Evolutionary conservation across 495 filamentous ascomycete species (phyloP).

Genomic region (Aspergillus hancockii): DNA sequence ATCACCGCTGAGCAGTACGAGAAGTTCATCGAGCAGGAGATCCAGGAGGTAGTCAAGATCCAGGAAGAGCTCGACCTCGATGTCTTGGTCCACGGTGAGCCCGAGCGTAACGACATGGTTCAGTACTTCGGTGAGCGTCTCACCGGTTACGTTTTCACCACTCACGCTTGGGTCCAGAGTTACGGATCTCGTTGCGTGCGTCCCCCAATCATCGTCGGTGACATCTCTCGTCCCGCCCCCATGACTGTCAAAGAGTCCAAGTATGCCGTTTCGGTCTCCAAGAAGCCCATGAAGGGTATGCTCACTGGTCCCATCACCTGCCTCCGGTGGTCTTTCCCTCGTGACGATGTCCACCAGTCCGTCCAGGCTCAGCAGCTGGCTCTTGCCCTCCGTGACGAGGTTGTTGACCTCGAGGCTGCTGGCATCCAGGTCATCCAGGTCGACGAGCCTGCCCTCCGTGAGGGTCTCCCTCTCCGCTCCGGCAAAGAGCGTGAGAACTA

Average conservation of each 20-base stretch:
- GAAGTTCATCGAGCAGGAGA: slow-evolving; percentile 98
- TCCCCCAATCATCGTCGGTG: slow-evolving; percentile 96
- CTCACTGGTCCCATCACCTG: slow-evolving; percentile 98
- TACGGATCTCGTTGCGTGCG: slow-evolving; percentile 98
- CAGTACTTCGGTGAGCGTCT: slow-evolving; percentile 99
- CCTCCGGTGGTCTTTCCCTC: slow-evolving; percentile 98
- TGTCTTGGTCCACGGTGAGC: slow-evolving; percentile 97
- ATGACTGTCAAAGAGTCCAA: slow-evolving; percentile 99
- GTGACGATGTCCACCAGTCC: slow-evolving; percentile 98
- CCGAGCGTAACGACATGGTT: slow-evolving; percentile 99
- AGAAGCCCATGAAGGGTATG: slow-evolving; percentile 99
- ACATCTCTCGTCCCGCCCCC: slow-evolving; percentile 90
- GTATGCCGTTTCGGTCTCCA: slow-evolving; percentile 92
- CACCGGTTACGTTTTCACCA: slow-evolving; percentile 97
- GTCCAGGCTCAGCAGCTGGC: slow-evolving; percentile 98
- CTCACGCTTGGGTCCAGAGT: slow-evolving; percentile 96
- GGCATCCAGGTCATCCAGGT: slow-evolving; percentile 98
- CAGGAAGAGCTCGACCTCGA: slow-evolving; percentile 97
- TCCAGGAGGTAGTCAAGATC: slow-evolving; percentile 86
- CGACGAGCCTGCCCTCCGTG: slow-evolving; percentile 97
- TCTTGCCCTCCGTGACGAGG: slow-evolving; percentile 96
- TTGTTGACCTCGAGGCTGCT: slow-evolving; percentile 93
- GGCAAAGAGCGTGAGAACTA: slow-evolving; percentile 93
- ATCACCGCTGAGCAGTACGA: slow-evolving; percentile 92
- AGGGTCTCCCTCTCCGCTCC: slow-evolving; percentile 93